Evolutionary conservation across 2,329 filamentous ascomycete species (phyloP).

Genomic region (Myriangium duriaei): DNA sequence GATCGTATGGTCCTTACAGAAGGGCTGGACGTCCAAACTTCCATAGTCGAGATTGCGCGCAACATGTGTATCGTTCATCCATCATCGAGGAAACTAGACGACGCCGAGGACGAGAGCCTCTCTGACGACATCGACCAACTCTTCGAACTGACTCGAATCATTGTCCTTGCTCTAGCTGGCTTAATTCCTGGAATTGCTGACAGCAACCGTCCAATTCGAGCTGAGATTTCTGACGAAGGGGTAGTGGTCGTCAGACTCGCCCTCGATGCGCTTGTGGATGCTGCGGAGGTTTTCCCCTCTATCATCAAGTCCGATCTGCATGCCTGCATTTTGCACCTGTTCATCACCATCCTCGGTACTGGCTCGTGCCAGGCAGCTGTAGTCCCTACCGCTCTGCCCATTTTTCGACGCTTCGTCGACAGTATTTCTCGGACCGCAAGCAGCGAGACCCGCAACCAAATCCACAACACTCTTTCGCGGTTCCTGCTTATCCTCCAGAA

Average conservation of each 20-base stretch:
- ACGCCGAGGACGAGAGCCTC: slow-evolving; percentile 53
- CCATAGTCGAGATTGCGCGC: slow-evolving; percentile 88
- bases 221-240: slow-evolving; percentile 67
- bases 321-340: slow-evolving; percentile 93
- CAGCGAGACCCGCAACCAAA: slow-evolving; percentile 49
- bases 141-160: slow-evolving; percentile 91
- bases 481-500: slow-evolving; percentile 70
- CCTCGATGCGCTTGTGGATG: slow-evolving; percentile 80
- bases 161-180: slow-evolving; percentile 81
- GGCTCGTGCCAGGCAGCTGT: slow-evolving; percentile 77
- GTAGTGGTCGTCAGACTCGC: slow-evolving; percentile 67
- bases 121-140: slow-evolving; percentile 97
- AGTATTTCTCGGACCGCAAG: slow-evolving; percentile 46
- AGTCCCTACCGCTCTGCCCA: slow-evolving; percentile 78
- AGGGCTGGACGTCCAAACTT: slow-evolving; percentile 72
- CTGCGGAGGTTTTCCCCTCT: slow-evolving; percentile 86
- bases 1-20: slow-evolving; percentile 89
- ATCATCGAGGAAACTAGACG: slow-evolving; percentile 49
- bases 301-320: slow-evolving; percentile 96
- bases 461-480: slow-evolving; percentile 69
- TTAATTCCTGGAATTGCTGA: slow-evolving; percentile 73
- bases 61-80: slow-evolving; percentile 85
- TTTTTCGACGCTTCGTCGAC: slow-evolving; percentile 79
- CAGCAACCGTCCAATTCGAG: slow-evolving; percentile 36
- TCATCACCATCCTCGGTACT: slow-evolving; percentile 81